A percentile compares a stretch with the other conserved stretches of the same genome.
Conservation (phyloP, 768 basidiomycete genomes). For the Dentipellis sp. region DNA sequence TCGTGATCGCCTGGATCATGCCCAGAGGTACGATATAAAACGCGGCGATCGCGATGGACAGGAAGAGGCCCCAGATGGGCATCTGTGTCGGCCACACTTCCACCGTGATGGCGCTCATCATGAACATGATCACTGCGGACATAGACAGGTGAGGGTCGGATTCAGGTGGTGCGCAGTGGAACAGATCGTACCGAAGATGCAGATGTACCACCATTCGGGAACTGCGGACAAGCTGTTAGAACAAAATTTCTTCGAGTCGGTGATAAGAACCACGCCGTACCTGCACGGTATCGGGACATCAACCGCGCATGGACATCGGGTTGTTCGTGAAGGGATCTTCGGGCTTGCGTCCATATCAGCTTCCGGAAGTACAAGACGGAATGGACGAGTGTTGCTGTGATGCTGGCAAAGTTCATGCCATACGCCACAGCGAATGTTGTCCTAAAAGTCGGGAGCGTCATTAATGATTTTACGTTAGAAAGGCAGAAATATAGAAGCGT, state of each 20-base stretch:
- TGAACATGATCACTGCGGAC: constrained; percentile 51
- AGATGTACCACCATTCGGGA: constrained; percentile 44
- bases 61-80: constrained; percentile 58
- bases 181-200: constrained; percentile 26
- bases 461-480: constrained; percentile 32
- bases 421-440: constrained; percentile 71
- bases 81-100: constrained; percentile 58
- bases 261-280: not conserved
- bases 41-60: constrained; percentile 38
- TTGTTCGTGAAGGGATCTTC: constrained; percentile 34
- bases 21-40: constrained; percentile 74
- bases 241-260: not conserved
- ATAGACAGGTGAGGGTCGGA: constrained; percentile 7
- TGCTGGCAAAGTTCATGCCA: constrained; percentile 54
- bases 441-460: not conserved
- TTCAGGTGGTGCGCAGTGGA: constrained; percentile 1
- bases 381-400: constrained; percentile 37
- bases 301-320: constrained; percentile 41
- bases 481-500: constrained; percentile 37
- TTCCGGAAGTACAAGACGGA: constrained; percentile 36
- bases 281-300: constrained; percentile 44
- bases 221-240: constrained; percentile 18
- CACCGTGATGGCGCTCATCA: constrained; percentile 49
- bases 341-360: constrained; percentile 33
- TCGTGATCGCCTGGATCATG: constrained; percentile 77